phyloP scores from a whole-genome alignment of 176 grass and related monocot genomes.

The Bothriochloa decipiens region DNA sequence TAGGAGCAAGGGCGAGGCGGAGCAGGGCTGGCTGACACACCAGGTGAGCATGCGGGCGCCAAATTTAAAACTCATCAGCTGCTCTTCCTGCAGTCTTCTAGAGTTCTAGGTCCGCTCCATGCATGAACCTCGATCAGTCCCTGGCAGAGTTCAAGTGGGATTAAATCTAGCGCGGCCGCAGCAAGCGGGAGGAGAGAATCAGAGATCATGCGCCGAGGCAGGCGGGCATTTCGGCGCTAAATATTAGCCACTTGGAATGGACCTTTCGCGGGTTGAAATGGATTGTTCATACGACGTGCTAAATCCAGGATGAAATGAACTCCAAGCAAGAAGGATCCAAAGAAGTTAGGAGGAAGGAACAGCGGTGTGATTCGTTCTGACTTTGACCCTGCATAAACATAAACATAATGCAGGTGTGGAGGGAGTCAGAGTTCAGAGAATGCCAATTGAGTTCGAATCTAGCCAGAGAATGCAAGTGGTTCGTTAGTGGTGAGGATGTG shows the following conservation, averaged over 20 bases:
- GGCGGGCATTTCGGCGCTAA: neutral
- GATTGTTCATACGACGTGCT: conserved; percentile 7
- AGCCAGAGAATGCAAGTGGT: conserved; percentile 18
- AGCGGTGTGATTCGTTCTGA: conserved; percentile 1
- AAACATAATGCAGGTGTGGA: neutral
- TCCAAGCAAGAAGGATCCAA: conserved; percentile 8
- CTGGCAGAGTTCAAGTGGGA: conserved; percentile 35
- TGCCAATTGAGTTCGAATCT: conserved; percentile 38
- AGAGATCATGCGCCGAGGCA: conserved; percentile 23
- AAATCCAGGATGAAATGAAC: conserved; percentile 21
- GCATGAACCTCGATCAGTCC: conserved; percentile 36
- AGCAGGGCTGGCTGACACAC: neutral
- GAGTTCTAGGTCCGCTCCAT: neutral
- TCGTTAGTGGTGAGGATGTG: neutral
- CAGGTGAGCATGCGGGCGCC: conserved; percentile 6
- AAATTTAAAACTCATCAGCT: conserved; percentile 1
- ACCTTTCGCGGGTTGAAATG: neutral
- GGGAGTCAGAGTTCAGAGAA: neutral
- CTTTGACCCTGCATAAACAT: conserved; percentile 11
- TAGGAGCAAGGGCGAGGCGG: conserved; percentile 14
- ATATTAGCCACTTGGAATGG: conserved; percentile 19
- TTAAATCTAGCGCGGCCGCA: conserved; percentile 26
- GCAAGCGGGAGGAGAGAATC: conserved; percentile 21
- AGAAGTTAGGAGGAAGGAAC: neutral
- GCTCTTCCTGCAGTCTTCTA: neutral